A percentile compares a stretch with the other conserved stretches of the same genome.
Conservation (phyloP, 306 rosid species). For the Canavalia ensiformis region DNA sequence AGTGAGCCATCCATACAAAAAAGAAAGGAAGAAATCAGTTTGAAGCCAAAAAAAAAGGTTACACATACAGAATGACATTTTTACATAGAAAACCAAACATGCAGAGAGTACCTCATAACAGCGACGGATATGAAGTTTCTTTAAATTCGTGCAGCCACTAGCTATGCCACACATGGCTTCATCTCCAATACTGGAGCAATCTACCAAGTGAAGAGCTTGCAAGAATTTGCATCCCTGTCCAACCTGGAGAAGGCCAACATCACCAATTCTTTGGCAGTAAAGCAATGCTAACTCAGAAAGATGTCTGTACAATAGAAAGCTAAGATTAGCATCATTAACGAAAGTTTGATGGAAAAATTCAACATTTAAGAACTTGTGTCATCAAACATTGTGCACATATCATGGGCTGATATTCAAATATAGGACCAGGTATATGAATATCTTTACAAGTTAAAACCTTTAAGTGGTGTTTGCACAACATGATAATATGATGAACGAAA, state of each 20-base stretch:
- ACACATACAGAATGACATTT: constrained; percentile 19
- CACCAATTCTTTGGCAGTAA: constrained; percentile 88
- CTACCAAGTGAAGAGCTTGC: constrained; percentile 93
- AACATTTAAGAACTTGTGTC: constrained; percentile 28
- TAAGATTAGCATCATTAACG: constrained; percentile 42
- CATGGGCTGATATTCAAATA: constrained; percentile 21
- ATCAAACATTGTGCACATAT: constrained; percentile 27
- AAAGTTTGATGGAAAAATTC: constrained; percentile 8
- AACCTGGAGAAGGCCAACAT: constrained; percentile 75
- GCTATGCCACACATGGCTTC: constrained; percentile 90
- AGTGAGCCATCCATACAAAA: constrained; percentile 8
- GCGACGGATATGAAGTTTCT: constrained; percentile 91
- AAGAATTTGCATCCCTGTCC: constrained; percentile 88
- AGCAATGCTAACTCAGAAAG: constrained; percentile 83
- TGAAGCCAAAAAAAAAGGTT: constrained; percentile 23
- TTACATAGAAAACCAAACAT: neutral
- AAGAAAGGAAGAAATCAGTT: neutral
- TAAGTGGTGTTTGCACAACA: neutral
- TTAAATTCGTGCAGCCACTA: constrained; percentile 81
- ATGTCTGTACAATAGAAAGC: constrained; percentile 60
- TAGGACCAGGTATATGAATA: constrained; percentile 8
- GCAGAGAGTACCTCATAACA: constrained; percentile 81
- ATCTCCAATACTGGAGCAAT: constrained; percentile 93
- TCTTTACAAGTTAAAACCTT: neutral
- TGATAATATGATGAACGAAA: neutral